Evolutionary conservation across 2,329 filamentous ascomycete genomes (phyloP).

Genomic region (Stagonosporopsis rhizophila): DNA sequence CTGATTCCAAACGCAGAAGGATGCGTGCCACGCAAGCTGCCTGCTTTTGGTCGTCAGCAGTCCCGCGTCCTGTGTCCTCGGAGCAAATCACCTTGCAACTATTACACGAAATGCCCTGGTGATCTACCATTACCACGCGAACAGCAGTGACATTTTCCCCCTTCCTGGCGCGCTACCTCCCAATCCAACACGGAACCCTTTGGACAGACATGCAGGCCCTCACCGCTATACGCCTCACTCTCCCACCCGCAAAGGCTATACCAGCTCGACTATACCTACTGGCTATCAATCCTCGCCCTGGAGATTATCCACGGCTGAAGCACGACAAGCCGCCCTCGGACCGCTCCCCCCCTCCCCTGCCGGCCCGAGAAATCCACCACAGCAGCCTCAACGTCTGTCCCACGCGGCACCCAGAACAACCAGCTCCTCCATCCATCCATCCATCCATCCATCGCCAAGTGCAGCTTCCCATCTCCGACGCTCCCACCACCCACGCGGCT

Average conservation of each 20-base stretch:
- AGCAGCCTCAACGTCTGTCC: no score
- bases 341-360: background rate
- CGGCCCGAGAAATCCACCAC: conserved; percentile 17
- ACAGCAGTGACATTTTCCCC: background rate
- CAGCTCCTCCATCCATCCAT: no score
- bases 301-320: background rate
- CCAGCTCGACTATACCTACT: background rate
- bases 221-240: conserved; percentile 1
- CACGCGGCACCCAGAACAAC: no score
- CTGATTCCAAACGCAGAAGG: background rate
- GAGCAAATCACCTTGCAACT: background rate
- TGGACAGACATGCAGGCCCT: background rate
- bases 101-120: background rate
- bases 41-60: background rate
- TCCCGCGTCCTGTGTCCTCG: background rate
- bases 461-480: conserved; percentile 3
- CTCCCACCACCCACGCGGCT: conserved; percentile 14
- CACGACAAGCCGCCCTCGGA: conserved; percentile 11
- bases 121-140: background rate
- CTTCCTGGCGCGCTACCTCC: background rate
- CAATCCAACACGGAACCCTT: background rate
- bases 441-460: background rate
- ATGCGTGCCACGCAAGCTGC: background rate
- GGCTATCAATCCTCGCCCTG: background rate
- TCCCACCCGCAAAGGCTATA: background rate